A percentile compares a stretch with the other conserved stretches of the same genome.
Evolutionary conservation across 805 yeast species (phyloP).

Genomic region (Candida easanensis): DNA sequence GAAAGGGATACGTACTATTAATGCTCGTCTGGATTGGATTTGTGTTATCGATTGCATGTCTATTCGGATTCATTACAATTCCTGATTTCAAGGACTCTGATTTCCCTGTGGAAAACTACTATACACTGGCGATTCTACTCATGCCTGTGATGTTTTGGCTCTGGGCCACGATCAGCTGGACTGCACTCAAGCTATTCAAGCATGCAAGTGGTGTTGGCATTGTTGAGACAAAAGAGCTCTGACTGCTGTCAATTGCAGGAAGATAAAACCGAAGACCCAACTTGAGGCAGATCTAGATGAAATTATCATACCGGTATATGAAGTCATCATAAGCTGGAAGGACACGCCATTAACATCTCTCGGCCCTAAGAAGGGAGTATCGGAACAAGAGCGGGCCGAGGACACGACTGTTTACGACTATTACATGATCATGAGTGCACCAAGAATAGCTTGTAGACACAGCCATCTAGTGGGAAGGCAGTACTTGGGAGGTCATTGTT

Average conservation of each 20-base stretch:
- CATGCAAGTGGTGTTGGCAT: conserved; percentile 63
- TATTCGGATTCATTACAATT: conserved; percentile 12
- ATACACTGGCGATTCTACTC: conserved; percentile 32
- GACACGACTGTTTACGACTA: too few species aligned
- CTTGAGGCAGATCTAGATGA: too few species aligned
- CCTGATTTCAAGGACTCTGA: conserved; percentile 7
- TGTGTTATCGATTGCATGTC: conserved; percentile 7
- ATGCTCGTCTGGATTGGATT: conserved; percentile 12
- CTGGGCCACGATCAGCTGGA: conserved; percentile 77
- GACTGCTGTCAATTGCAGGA: neutral
- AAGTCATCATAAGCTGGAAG: too few species aligned
- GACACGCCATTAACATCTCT: too few species aligned
- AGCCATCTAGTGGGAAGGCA: too few species aligned
- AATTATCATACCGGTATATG: neutral
- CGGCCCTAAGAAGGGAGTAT: too few species aligned
- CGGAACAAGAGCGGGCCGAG: too few species aligned
- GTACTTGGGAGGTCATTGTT: too few species aligned
- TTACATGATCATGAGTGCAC: too few species aligned
- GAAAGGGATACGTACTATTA: conserved; percentile 16
- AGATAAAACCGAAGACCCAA: neutral
- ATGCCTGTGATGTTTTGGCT: conserved; percentile 46
- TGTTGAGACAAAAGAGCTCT: neutral
- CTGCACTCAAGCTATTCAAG: conserved; percentile 74
- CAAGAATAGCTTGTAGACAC: neutral
- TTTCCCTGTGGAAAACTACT: conserved; percentile 27